phyloP scores from a whole-genome alignment of 257 asterid species.

The Henckelia pumila region DNA sequence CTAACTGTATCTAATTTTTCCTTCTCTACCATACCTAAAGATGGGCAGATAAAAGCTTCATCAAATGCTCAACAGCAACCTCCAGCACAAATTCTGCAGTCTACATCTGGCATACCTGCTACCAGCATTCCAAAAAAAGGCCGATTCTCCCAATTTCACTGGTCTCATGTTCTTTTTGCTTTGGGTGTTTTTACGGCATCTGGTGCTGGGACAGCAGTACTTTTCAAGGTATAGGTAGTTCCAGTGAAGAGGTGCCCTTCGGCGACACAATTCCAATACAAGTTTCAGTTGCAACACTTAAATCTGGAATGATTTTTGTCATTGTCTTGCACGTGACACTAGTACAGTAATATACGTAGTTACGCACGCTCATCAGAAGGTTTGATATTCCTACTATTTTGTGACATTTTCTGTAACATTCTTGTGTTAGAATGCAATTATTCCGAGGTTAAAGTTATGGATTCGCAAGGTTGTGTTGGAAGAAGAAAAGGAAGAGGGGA shows the following conservation, averaged over 20 bases:
- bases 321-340: constrained; percentile 8
- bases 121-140: constrained; percentile 46
- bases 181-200: constrained; percentile 71
- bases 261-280: constrained; percentile 2
- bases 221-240: constrained; percentile 63
- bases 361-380: constrained; percentile 22
- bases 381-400: constrained; percentile 25
- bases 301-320: constrained; percentile 5
- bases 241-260: constrained; percentile 3
- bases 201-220: constrained; percentile 82
- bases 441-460: constrained; percentile 93
- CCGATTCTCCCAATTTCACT: constrained; percentile 53
- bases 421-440: constrained; percentile 58
- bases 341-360: constrained; percentile 6
- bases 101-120: constrained; percentile 40
- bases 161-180: constrained; percentile 87
- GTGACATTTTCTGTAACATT: constrained; percentile 19
- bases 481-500: constrained; percentile 56
- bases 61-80: constrained; percentile 52
- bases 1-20: constrained; percentile 25
- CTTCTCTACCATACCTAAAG: constrained; percentile 33
- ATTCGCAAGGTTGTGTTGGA: constrained; percentile 72
- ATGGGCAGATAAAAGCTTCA: constrained; percentile 51
- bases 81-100: constrained; percentile 50
- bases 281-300: constrained; percentile 1